phyloP scores from a whole-genome alignment of 2,329 filamentous ascomycete genomes.

The Phialemoniopsis sp. region DNA sequence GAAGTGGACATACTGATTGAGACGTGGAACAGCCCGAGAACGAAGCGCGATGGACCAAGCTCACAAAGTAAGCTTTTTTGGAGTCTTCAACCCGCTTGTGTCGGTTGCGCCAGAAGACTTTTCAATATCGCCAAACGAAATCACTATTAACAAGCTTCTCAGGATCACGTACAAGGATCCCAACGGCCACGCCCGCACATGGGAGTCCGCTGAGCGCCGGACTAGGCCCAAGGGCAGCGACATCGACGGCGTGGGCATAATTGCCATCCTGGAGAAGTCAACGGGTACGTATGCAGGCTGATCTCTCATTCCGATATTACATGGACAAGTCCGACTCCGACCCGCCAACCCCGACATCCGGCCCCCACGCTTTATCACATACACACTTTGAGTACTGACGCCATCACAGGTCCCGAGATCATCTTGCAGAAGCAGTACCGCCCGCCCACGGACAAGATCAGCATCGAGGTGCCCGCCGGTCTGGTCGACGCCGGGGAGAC shows the following conservation, averaged over 20 bases:
- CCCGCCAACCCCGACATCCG: neutral
- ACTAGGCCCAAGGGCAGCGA: constrained; percentile 58
- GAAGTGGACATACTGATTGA: neutral
- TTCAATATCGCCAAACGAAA: too few species aligned
- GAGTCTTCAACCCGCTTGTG: too few species aligned
- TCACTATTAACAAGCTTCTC: neutral
- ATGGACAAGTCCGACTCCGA: neutral
- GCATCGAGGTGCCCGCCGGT: constrained; percentile 63
- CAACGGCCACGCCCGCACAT: constrained; percentile 52
- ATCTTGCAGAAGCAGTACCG: constrained; percentile 66
- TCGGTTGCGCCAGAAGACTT: too few species aligned
- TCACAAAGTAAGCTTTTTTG: constrained; percentile 54
- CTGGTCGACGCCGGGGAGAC: constrained; percentile 60
- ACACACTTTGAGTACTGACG: neutral
- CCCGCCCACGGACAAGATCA: constrained; percentile 54
- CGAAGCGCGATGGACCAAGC: constrained; percentile 57
- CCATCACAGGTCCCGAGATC: constrained; percentile 41
- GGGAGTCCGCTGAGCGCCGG: constrained; percentile 70
- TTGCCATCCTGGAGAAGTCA: constrained; percentile 60
- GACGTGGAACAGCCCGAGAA: constrained; percentile 30
- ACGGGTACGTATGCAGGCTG: constrained; percentile 32
- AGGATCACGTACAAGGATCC: constrained; percentile 64
- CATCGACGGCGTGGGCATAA: constrained; percentile 71
- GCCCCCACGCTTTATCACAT: neutral
- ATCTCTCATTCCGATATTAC: neutral